A percentile compares a stretch with the other conserved stretches of the same genome.
Conservation (phyloP, 2,329 filamentous ascomycete genomes). For the Scedosporium aurantiacum region DNA sequence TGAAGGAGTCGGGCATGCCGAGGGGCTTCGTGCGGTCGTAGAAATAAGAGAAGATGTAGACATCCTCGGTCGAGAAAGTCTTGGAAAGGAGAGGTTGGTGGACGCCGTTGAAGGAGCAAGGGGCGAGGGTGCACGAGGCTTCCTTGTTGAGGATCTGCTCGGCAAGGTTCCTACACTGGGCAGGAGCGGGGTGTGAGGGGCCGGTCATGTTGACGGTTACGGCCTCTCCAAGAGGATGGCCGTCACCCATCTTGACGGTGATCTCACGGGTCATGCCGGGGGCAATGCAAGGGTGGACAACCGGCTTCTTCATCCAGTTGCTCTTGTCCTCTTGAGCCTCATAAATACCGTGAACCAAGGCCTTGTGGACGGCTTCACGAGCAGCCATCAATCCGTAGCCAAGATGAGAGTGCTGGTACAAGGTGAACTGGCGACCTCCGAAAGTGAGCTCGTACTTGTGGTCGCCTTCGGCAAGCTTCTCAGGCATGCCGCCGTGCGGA, state of each 20-base stretch:
- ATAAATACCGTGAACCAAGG: slow-evolving; percentile 61
- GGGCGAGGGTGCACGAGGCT: slow-evolving; percentile 64
- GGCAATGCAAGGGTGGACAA: slow-evolving; percentile 77
- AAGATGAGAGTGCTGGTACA: slow-evolving; percentile 97
- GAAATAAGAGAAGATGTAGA: slow-evolving; percentile 97
- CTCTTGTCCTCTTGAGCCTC: slow-evolving; percentile 48
- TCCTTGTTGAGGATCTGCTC: slow-evolving; percentile 91
- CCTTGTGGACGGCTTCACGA: slow-evolving; percentile 71
- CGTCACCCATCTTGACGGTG: slow-evolving; percentile 56
- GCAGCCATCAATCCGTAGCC: slow-evolving; percentile 96
- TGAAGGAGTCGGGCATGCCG: slow-evolving; percentile 98
- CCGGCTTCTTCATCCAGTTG: slow-evolving; percentile 58
- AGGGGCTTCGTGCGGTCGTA: slow-evolving; percentile 88
- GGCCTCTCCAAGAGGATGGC: slow-evolving; percentile 52
- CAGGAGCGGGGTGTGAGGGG: slow-evolving; percentile 60
- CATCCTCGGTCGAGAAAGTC: slow-evolving; percentile 82
- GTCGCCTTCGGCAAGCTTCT: slow-evolving; percentile 75
- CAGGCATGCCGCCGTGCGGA: slow-evolving; percentile 67
- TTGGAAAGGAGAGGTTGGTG: slow-evolving; percentile 87
- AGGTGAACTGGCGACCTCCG: slow-evolving; percentile 77
- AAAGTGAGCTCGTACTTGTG: slow-evolving; percentile 93
- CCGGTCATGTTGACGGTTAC: slow-evolving; percentile 80
- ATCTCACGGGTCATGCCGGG: slow-evolving; percentile 68
- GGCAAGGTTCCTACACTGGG: slow-evolving; percentile 80
- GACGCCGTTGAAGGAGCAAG: slow-evolving; percentile 97